A percentile compares a stretch with the other conserved stretches of the same genome.
phyloP scores from a whole-genome alignment of 345 rosid species.

The Geranium rotundifolium region DNA sequence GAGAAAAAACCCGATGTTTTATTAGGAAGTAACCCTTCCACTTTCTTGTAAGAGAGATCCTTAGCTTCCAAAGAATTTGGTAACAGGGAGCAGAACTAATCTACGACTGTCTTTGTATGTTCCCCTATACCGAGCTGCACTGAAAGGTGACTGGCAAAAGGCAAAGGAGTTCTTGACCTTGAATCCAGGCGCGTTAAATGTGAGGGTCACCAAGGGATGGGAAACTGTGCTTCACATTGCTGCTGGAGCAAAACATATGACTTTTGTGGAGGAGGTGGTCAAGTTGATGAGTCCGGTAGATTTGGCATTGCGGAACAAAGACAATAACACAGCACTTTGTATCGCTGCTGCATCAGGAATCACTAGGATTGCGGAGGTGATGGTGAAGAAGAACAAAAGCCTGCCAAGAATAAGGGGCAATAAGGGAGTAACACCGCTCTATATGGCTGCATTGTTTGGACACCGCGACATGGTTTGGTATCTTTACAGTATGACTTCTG shows the following conservation, averaged over 20 bases:
- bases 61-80: background rate
- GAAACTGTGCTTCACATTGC: slow-evolving; percentile 10
- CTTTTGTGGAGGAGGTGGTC: slow-evolving; percentile 14
- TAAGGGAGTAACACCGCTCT: slow-evolving; percentile 23
- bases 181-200: slow-evolving; percentile 4
- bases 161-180: slow-evolving; percentile 16
- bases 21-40: too few relatives aligned
- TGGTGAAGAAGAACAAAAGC: slow-evolving; percentile 20
- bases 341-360: slow-evolving; percentile 28
- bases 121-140: slow-evolving; percentile 27
- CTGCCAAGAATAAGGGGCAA: slow-evolving; percentile 23
- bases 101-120: slow-evolving; percentile 7
- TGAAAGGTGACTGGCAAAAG: slow-evolving; percentile 31
- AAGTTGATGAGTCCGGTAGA: background rate
- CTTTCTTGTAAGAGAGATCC: slow-evolving; percentile 1
- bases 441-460: slow-evolving; percentile 28
- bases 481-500: slow-evolving; percentile 16
- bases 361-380: slow-evolving; percentile 20
- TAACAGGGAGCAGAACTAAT: background rate
- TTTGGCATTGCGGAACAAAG: slow-evolving; percentile 7
- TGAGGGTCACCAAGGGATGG: slow-evolving; percentile 2
- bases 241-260: slow-evolving; percentile 10
- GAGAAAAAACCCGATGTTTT: too few relatives aligned
- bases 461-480: slow-evolving; percentile 29
- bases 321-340: slow-evolving; percentile 13